Evolutionary conservation across 2,329 filamentous ascomycete species (phyloP).

Genomic region (Graphiopsis chlorocephala): DNA sequence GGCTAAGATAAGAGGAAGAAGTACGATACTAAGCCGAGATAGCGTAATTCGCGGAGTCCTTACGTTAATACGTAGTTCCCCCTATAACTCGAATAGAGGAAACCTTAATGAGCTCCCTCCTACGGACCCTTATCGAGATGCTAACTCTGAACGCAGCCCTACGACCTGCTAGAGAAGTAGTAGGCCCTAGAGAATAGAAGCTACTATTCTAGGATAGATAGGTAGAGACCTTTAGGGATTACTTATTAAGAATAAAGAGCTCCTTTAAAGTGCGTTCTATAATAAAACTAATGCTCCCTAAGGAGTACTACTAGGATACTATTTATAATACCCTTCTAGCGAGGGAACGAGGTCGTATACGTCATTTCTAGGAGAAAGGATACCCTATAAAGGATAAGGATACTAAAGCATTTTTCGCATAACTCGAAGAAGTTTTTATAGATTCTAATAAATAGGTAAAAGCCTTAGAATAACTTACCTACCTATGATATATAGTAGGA

Average conservation of each 20-base stretch:
- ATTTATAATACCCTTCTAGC: not conserved
- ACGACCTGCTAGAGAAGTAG: too few relatives aligned
- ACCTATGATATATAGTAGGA: too few relatives aligned
- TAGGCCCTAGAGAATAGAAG: too few relatives aligned
- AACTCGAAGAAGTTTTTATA: constrained; percentile 16
- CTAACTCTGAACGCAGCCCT: too few relatives aligned
- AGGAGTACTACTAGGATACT: not conserved
- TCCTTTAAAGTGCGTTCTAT: not conserved
- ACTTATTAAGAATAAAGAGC: not conserved
- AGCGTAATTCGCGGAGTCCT: too few relatives aligned
- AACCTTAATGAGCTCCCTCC: too few relatives aligned
- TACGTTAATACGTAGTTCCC: too few relatives aligned
- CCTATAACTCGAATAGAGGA: too few relatives aligned
- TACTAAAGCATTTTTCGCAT: constrained; percentile 18
- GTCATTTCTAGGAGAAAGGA: not conserved
- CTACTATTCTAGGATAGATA: not conserved
- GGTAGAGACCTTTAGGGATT: not conserved
- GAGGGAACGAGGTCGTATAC: not conserved
- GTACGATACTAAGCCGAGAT: too few relatives aligned
- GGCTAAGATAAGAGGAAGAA: too few relatives aligned
- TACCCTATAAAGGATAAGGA: constrained; percentile 8
- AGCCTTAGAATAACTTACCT: constrained; percentile 14
- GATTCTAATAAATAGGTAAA: constrained; percentile 20
- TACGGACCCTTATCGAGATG: too few relatives aligned
- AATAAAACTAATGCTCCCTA: too few relatives aligned